Evolutionary conservation across 1,284 basidiomycete genomes (phyloP).

Genomic region (Moesziomyces globuligerus): DNA sequence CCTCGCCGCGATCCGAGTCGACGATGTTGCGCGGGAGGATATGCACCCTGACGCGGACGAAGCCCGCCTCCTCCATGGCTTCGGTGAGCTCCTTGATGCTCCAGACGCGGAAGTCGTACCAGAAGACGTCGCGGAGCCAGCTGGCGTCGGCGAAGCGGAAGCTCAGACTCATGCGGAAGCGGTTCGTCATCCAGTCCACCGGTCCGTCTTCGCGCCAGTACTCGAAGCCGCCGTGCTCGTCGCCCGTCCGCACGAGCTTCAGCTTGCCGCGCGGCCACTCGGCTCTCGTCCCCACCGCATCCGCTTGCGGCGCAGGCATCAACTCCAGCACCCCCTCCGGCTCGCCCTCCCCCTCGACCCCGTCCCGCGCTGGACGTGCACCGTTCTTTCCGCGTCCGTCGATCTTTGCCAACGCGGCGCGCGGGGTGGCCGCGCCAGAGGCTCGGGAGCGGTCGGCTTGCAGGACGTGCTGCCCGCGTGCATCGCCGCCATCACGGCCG

Average conservation of each 20-base stretch:
- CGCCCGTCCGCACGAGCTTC: constrained; percentile 51
- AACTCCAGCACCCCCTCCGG: constrained; percentile 15
- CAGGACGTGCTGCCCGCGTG: constrained; percentile 2
- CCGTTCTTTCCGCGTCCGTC: background rate
- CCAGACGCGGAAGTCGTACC: constrained; percentile 61
- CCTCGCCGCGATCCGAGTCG: constrained; percentile 9
- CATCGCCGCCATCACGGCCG: constrained; percentile 2
- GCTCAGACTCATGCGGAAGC: constrained; percentile 58
- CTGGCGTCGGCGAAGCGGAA: constrained; percentile 52
- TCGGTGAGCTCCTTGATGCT: constrained; percentile 51
- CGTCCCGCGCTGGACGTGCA: background rate
- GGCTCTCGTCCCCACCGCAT: constrained; percentile 30
- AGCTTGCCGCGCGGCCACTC: constrained; percentile 60
- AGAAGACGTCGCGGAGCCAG: constrained; percentile 57
- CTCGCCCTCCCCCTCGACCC: constrained; percentile 7
- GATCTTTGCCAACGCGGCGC: background rate
- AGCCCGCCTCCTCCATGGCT: constrained; percentile 58
- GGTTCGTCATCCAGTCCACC: constrained; percentile 55
- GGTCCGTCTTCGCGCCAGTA: constrained; percentile 63
- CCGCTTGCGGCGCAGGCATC: constrained; percentile 11
- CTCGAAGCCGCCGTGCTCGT: constrained; percentile 51
- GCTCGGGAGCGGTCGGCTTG: background rate
- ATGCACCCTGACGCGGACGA: constrained; percentile 45
- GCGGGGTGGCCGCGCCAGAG: no score
- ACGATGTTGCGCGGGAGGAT: constrained; percentile 48